phyloP scores from a whole-genome alignment of 176 grass and related monocot genomes.

The Phoenix roebelenii region DNA sequence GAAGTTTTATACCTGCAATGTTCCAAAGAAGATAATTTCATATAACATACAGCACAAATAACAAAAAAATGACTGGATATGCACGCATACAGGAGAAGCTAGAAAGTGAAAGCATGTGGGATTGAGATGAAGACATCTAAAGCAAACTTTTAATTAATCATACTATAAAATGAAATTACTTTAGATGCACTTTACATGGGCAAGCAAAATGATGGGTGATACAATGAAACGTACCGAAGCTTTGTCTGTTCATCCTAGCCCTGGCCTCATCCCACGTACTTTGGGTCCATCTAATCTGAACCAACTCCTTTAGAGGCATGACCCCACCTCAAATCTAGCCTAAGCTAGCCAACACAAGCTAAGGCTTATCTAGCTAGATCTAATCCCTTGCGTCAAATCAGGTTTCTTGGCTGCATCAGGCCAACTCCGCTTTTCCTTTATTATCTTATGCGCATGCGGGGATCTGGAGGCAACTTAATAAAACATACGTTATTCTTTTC shows the following conservation, averaged over 20 bases:
- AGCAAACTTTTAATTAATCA: neutral
- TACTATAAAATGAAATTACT: neutral
- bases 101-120: neutral
- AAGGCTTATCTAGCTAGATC: slow-evolving; percentile 1
- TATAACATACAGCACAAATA: too few species aligned
- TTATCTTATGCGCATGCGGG: neutral
- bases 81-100: neutral
- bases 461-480: neutral
- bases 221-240: neutral
- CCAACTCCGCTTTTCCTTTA: neutral
- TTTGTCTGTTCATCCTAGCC: neutral
- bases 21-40: too few species aligned
- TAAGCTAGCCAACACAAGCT: neutral
- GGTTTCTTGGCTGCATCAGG: neutral
- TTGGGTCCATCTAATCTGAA: neutral
- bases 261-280: neutral
- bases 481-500: neutral
- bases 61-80: too few species aligned
- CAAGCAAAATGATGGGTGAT: too few species aligned
- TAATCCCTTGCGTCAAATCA: slow-evolving; percentile 2
- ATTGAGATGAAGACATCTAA: neutral
- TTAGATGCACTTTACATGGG: neutral
- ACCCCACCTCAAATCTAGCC: neutral
- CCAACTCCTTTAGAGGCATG: neutral
- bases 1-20: too few species aligned